phyloP scores from a whole-genome alignment of 2,329 filamentous ascomycete genomes.

The Talaromyces funiculosus region DNA sequence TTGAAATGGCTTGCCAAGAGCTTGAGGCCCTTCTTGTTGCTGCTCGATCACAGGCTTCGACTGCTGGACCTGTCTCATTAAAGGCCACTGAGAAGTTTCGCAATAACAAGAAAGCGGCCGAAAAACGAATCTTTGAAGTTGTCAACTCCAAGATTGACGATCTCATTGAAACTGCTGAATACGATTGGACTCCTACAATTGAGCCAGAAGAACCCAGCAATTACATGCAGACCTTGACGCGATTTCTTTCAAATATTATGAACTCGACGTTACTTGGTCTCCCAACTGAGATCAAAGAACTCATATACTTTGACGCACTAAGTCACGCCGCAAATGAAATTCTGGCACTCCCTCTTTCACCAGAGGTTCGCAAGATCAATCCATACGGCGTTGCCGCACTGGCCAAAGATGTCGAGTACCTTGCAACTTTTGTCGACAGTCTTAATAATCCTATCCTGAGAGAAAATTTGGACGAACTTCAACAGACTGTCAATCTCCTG shows the following conservation, averaged over 20 bases:
- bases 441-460: conserved; percentile 83
- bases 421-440: conserved; percentile 78
- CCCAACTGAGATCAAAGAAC: conserved; percentile 92
- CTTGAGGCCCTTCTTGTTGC: conserved; percentile 80
- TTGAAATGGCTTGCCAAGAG: conserved; percentile 86
- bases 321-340: conserved; percentile 86
- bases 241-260: conserved; percentile 94
- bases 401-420: conserved; percentile 74
- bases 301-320: conserved; percentile 95
- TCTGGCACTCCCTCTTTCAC: conserved; percentile 68
- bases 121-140: conserved; percentile 96
- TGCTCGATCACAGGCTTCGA: conserved; percentile 71
- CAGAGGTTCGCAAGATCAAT: conserved; percentile 78
- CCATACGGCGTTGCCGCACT: conserved; percentile 76
- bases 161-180: conserved; percentile 92
- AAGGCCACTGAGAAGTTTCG: conserved; percentile 81
- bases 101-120: conserved; percentile 87
- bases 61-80: conserved; percentile 72
- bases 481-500: conserved; percentile 87
- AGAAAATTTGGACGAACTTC: conserved; percentile 84
- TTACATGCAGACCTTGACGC: conserved; percentile 92
- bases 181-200: conserved; percentile 71
- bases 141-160: conserved; percentile 99
- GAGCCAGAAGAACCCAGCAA: conserved; percentile 70
- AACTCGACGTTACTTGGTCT: conserved; percentile 85